Percentiles rank a stretch among this genome's conserved stretches.
Conservation (phyloP, 805 yeast genomes). For the Sungouiozyma ichnusensis region DNA sequence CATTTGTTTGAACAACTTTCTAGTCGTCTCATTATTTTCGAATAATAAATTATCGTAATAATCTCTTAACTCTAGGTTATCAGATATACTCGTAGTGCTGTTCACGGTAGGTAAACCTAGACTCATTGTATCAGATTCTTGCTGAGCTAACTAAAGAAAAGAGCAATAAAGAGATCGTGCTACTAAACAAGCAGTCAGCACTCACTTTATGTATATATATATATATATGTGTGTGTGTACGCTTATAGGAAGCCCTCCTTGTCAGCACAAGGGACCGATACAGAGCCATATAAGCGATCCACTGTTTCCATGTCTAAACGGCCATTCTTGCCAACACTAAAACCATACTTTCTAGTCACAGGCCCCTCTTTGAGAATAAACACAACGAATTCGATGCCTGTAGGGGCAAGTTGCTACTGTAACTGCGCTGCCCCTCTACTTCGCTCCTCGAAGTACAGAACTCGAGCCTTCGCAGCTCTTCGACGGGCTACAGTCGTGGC, state of each 20-base stretch:
- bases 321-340: not conserved
- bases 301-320: not conserved
- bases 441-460: not conserved
- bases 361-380: not conserved
- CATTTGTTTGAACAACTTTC: not conserved
- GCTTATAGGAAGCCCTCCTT: not conserved
- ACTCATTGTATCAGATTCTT: not conserved
- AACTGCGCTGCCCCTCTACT: not conserved
- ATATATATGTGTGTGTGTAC: not conserved
- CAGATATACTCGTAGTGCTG: constrained; percentile 27
- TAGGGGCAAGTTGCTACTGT: not conserved
- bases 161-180: no score
- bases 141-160: no score
- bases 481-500: not conserved
- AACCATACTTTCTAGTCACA: not conserved
- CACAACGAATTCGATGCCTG: not conserved
- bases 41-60: constrained; percentile 27
- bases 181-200: not conserved
- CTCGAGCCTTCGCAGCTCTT: no score
- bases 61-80: constrained; percentile 24
- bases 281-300: no score
- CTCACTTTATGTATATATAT: not conserved
- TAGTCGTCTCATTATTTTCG: constrained; percentile 12
- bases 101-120: constrained; percentile 25
- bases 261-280: not conserved